Conservation (phyloP, 2,329 filamentous ascomycete genomes). For the Fusarium heterosporum region DNA sequence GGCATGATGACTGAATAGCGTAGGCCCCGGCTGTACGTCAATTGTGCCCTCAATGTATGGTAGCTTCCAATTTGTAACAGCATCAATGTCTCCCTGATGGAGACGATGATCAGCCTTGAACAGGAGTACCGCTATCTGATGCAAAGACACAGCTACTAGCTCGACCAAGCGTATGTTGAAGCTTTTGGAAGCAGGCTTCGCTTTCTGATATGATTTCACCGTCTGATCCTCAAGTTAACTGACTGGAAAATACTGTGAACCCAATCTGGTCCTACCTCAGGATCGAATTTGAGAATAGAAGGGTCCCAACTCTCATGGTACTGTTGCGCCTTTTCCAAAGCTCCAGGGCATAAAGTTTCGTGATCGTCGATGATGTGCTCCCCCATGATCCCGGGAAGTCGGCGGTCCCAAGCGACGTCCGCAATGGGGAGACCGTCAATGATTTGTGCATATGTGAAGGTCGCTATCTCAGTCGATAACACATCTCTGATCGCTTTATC, state of each 20-base stretch:
- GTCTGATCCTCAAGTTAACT: neutral
- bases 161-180: conserved; percentile 16
- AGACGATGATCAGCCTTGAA: conserved; percentile 19
- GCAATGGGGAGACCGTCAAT: conserved; percentile 30
- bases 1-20: conserved; percentile 19
- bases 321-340: neutral
- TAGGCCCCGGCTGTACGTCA: conserved; percentile 7
- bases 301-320: conserved; percentile 15
- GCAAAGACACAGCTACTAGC: conserved; percentile 11
- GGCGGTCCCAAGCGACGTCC: conserved; percentile 23
- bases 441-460: conserved; percentile 34
- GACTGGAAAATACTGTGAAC: neutral
- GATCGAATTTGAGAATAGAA: conserved; percentile 17
- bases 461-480: conserved; percentile 8
- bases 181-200: neutral
- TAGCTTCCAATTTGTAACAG: conserved; percentile 18
- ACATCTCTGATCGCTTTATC: conserved; percentile 11
- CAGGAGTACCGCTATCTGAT: conserved; percentile 16
- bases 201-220: neutral
- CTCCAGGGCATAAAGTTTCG: conserved; percentile 12
- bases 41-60: conserved; percentile 4
- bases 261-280: neutral
- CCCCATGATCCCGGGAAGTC: conserved; percentile 21
- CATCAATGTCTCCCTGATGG: conserved; percentile 17
- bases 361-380: conserved; percentile 32